Evolutionary conservation across 2,329 filamentous ascomycete genomes (phyloP), one percentile per base, ranked within the genome.

Genomic region (Ustilaginoidea virens): DNA sequence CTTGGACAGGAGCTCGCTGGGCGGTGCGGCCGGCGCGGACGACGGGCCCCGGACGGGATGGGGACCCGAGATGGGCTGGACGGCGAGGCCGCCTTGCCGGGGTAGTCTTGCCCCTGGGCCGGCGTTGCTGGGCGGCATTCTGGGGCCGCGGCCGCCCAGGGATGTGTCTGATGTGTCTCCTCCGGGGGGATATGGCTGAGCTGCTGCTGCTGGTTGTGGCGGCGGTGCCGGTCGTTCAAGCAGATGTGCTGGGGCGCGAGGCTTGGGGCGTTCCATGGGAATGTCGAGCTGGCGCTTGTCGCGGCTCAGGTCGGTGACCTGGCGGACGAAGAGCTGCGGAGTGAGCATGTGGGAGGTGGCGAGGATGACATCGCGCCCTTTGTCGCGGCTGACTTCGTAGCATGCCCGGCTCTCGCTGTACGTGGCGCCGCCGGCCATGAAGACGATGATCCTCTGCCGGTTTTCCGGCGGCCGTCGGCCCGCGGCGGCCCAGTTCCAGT

Each of bases 401-500:
- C 90, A 98, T 9, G 75, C 69, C 17, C 90, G 74, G 18, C 81
- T 69, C 55, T 98, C 90, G 5, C 82, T 85, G 50, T 87, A 93
- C 0, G 90, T 96, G 13, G 90, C 90, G 25, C 90, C 90, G 27
- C 90, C 90, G 2, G 87, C 90, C 67, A 96, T 78, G 49, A 93
- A 96, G 11, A 96, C 76, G 34, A 98, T 80, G 30, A 96, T 68
- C 29, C 90, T 74, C 50, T 98, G 90, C 30, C 79, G 73, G 39
- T 86, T 92, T 48, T 96, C 87, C 2, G 52, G 35, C 64, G 71
- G 34, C 61, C 74, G 69, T 25, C 78, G 67, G 24, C 83, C 75
- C 7, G 80, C 77, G 30, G 82, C 81, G 2, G 90, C 90, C 90
- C 90, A 98, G 23, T 86, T 93, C 90, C 90, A 98, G 23, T 86